phyloP scores from a whole-genome alignment of 805 yeast species.

The Blastobotrys terrestris region DNA sequence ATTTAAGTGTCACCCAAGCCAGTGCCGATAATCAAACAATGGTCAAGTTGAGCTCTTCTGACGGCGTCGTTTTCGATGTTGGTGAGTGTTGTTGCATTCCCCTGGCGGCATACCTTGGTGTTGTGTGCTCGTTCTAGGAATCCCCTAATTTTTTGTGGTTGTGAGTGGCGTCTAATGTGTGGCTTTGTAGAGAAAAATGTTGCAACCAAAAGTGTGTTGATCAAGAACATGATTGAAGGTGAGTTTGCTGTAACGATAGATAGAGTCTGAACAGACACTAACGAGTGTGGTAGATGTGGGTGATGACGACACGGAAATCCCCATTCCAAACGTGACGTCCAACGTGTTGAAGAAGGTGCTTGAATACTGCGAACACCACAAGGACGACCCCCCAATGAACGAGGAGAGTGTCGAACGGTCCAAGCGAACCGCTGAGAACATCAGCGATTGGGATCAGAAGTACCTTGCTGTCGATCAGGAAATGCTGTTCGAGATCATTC shows the following conservation, averaged over 20 bases:
- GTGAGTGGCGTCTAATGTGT: slow-evolving; percentile 3
- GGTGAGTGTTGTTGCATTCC: slow-evolving; percentile 34
- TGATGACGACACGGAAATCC: slow-evolving; percentile 63
- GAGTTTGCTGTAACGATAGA: too few species aligned
- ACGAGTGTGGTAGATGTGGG: slow-evolving; percentile 26
- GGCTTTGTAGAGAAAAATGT: slow-evolving; percentile 46
- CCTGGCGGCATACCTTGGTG: neutral
- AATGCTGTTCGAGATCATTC: slow-evolving; percentile 42
- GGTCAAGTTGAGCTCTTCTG: slow-evolving; percentile 58
- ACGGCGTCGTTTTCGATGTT: slow-evolving; percentile 72
- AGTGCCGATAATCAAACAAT: slow-evolving; percentile 14
- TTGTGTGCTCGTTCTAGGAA: neutral
- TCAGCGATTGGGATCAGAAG: slow-evolving; percentile 93
- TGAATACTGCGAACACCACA: slow-evolving; percentile 95
- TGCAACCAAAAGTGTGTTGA: slow-evolving; percentile 78
- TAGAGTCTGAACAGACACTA: slow-evolving; percentile 5
- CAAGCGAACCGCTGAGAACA: slow-evolving; percentile 74
- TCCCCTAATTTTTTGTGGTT: neutral
- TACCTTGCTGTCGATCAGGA: slow-evolving; percentile 85
- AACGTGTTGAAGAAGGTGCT: slow-evolving; percentile 78
- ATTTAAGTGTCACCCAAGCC: too few species aligned
- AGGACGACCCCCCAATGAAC: slow-evolving; percentile 67
- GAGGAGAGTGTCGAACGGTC: slow-evolving; percentile 62
- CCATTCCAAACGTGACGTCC: slow-evolving; percentile 70
- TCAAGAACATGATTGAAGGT: slow-evolving; percentile 83